phyloP scores from a whole-genome alignment of 352 stramenopile genomes.

The Pythium phragmitis region DNA sequence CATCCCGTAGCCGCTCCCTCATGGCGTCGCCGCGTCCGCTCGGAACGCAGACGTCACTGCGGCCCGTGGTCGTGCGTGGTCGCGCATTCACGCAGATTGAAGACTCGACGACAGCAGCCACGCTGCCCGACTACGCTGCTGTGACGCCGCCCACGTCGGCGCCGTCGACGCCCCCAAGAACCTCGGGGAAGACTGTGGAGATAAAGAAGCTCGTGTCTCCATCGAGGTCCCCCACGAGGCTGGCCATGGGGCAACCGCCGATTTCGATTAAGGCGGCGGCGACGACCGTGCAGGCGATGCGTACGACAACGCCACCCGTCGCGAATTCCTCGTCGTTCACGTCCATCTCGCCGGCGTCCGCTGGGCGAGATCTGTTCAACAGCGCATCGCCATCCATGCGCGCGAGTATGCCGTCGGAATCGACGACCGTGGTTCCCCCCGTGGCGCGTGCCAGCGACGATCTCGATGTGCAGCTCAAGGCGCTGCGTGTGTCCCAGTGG shows the following conservation, averaged over 20 bases:
- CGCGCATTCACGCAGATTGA: conserved; percentile 75
- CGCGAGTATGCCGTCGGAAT: conserved; percentile 3
- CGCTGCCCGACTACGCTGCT: conserved; percentile 17
- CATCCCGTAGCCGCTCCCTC: background rate
- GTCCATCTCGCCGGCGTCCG: conserved; percentile 1
- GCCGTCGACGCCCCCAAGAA: conserved; percentile 15
- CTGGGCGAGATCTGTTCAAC: conserved; percentile 17
- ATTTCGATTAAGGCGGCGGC: conserved; percentile 22
- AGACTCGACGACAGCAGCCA: conserved; percentile 21
- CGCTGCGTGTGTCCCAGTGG: conserved; percentile 40
- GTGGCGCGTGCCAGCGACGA: conserved; percentile 11
- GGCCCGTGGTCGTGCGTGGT: conserved; percentile 12
- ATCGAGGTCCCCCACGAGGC: conserved; percentile 22
- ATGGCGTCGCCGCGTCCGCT: conserved; percentile 6
- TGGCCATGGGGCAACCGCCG: background rate
- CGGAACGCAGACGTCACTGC: conserved; percentile 8
- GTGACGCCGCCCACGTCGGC: conserved; percentile 6
- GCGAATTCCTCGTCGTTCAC: conserved; percentile 5
- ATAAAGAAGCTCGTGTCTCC: conserved; percentile 57
- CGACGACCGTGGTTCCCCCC: background rate
- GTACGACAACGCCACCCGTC: conserved; percentile 16
- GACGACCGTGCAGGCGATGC: conserved; percentile 8
- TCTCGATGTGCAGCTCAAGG: conserved; percentile 13
- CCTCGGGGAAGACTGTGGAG: conserved; percentile 53
- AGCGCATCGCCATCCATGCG: conserved; percentile 14